Percentiles rank a stretch among this genome's conserved stretches.
Conservation (phyloP, 495 filamentous ascomycete species). For the Tuber brumale region DNA sequence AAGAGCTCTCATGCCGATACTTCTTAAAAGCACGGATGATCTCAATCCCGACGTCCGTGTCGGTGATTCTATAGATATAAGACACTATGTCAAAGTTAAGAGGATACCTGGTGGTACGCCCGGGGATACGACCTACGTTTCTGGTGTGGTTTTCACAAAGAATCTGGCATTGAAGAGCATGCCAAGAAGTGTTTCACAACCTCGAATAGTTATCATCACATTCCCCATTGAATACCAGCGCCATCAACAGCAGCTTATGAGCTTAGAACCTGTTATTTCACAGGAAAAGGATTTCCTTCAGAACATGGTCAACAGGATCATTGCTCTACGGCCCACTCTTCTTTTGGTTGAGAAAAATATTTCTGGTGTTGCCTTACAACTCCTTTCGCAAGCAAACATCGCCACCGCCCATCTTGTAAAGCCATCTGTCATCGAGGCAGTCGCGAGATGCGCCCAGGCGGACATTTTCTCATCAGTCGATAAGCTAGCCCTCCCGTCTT, state of each 20-base stretch:
- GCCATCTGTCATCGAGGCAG: conserved; percentile 85
- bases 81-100: conserved; percentile 98
- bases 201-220: conserved; percentile 84
- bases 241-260: conserved; percentile 94
- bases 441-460: conserved; percentile 83
- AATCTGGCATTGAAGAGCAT: conserved; percentile 94
- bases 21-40: conserved; percentile 86
- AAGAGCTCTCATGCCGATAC: conserved; percentile 79
- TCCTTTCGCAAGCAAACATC: conserved; percentile 79
- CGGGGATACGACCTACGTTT: conserved; percentile 87
- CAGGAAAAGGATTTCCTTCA: conserved; percentile 92
- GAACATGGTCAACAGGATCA: conserved; percentile 88
- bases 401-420: conserved; percentile 95
- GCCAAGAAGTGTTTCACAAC: conserved; percentile 74
- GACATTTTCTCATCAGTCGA: conserved; percentile 92
- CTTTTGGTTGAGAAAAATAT: conserved; percentile 86
- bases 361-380: conserved; percentile 79
- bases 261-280: conserved; percentile 89
- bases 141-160: conserved; percentile 93
- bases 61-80: conserved; percentile 93
- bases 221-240: conserved; percentile 96
- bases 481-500: conserved; percentile 76
- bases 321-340: conserved; percentile 72
- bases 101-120: conserved; percentile 86
- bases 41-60: conserved; percentile 84